These are phyloP conservation scores for Guyanaporus albipodus DNA, from an alignment of 768 basidiomycete species.

Conservation along the genomic window DNA sequence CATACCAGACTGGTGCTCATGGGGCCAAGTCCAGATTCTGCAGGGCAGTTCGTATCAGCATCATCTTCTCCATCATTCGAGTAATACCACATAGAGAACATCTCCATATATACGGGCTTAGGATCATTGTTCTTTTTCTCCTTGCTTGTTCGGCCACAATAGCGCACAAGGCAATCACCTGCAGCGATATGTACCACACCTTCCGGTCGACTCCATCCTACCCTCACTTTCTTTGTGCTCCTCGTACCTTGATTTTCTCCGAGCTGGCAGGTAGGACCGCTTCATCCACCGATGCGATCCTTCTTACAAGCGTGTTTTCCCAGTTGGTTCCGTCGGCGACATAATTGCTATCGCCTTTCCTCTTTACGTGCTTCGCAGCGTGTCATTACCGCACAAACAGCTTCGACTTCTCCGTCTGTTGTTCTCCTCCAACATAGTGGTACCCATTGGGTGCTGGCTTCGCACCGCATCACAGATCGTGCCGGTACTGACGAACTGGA, in stretches of 20 bases:
- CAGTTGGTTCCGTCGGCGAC: slow-evolving; percentile 2
- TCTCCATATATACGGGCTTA: slow-evolving; percentile 6
- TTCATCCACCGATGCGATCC: neutral
- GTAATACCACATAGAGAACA: slow-evolving; percentile 11
- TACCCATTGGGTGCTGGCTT: neutral
- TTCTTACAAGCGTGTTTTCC: neutral
- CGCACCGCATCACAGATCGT: neutral
- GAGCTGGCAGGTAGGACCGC: slow-evolving; percentile 4
- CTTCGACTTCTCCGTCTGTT: slow-evolving; percentile 11
- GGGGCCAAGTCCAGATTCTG: neutral
- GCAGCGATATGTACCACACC: neutral
- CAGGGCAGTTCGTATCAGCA: slow-evolving; percentile 23
- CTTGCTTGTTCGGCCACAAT: slow-evolving; percentile 3
- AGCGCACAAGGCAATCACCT: slow-evolving; percentile 5
- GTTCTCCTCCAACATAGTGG: slow-evolving; percentile 2
- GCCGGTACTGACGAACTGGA: neutral
- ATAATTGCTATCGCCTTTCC: neutral
- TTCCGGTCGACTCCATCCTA: neutral
- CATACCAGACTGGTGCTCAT: neutral
- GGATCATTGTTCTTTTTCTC: slow-evolving; percentile 9
- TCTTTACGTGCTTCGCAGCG: slow-evolving; percentile 5
- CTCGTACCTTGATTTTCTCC: neutral
- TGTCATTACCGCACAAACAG: neutral
- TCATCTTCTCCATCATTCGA: slow-evolving; percentile 17
- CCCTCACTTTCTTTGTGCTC: neutral